Evolutionary conservation across 805 yeast genomes (phyloP), one percentile per base, ranked within the genome.

Genomic region (Vanderwaltozyma yarrowii): DNA sequence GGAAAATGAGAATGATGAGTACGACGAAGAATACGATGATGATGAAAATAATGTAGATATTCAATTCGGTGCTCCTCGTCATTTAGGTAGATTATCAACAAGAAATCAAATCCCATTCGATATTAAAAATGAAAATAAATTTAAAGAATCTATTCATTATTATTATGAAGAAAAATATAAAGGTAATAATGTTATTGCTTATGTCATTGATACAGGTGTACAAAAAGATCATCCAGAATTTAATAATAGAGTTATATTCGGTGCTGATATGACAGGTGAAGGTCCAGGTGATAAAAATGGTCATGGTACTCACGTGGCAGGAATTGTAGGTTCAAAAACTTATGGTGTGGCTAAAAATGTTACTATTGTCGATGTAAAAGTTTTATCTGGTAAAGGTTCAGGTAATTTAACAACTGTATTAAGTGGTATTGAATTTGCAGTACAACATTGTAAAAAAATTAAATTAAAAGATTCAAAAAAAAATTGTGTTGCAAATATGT

Each of bases 301-400:
- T 0, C 96, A 86, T 56, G 96, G 95, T 0, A 84, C 95, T 1
- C 95, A 86, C 59, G 94, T 87, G 35, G 94, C 95, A 0, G 95
- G 96, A 4, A 64, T 84, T 13, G 70, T 84, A 39, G 95, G 89
- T 0, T 82, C 95, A 2, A 67, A 62, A 38, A 73, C 78, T 3
- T 86, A 65, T 61, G 96, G 96, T 5, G 89, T 84, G 2, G 86
- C 95, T 15, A 86, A 86, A 55, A 59, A 71, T 30, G 74, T 72
- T 11, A 63, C 65, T 10, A 53, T 85, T 8, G 64, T 80, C 12
- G 88, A 80, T 13, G 75, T 87, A 11, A 87, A 86, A 51, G 87
- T 84, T 0, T 64, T 87, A 36, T 77, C 78, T 45, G 60, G 56
- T 8, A 56, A 58, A 32, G 96, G 96, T 0, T 73, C 74, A 26